Percentiles rank a stretch among this genome's conserved stretches.
phyloP scores from a whole-genome alignment of 495 filamentous ascomycete species.

The Aspergillus baeticus region DNA sequence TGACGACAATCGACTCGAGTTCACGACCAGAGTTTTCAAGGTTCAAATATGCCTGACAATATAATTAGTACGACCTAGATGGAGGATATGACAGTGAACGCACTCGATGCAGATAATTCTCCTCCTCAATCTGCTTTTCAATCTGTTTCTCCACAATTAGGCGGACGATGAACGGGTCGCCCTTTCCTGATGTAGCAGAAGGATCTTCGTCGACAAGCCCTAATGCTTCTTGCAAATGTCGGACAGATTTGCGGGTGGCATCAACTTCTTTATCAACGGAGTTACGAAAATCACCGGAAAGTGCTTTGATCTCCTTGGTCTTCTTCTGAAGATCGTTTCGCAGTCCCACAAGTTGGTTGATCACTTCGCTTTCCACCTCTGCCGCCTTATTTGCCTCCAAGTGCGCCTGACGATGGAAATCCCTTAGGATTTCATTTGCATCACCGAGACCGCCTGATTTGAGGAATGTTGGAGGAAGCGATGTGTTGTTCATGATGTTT shows the following conservation, averaged over 20 bases:
- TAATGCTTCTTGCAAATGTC: constrained; percentile 76
- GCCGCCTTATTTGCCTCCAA: constrained; percentile 82
- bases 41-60: constrained; percentile 80
- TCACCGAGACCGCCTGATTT: constrained; percentile 80
- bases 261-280: constrained; percentile 58
- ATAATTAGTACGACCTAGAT: constrained; percentile 24
- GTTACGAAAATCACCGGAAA: constrained; percentile 94
- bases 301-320: constrained; percentile 93
- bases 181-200: constrained; percentile 71
- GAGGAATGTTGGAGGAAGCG: constrained; percentile 68
- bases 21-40: constrained; percentile 92
- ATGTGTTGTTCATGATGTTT: constrained; percentile 78
- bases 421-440: constrained; percentile 74
- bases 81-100: constrained; percentile 17
- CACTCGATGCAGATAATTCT: constrained; percentile 94
- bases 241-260: constrained; percentile 62
- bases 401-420: constrained; percentile 81
- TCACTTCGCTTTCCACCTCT: constrained; percentile 88
- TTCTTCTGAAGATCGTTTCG: constrained; percentile 89
- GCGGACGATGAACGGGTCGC: constrained; percentile 85
- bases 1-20: constrained; percentile 90
- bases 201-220: constrained; percentile 75
- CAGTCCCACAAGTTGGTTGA: constrained; percentile 79
- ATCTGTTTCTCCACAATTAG: constrained; percentile 84
- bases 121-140: constrained; percentile 90